These are phyloP conservation scores for Geopyxis carbonaria DNA, from an alignment of 495 filamentous ascomycete genomes.

Conservation along the genomic window DNA sequence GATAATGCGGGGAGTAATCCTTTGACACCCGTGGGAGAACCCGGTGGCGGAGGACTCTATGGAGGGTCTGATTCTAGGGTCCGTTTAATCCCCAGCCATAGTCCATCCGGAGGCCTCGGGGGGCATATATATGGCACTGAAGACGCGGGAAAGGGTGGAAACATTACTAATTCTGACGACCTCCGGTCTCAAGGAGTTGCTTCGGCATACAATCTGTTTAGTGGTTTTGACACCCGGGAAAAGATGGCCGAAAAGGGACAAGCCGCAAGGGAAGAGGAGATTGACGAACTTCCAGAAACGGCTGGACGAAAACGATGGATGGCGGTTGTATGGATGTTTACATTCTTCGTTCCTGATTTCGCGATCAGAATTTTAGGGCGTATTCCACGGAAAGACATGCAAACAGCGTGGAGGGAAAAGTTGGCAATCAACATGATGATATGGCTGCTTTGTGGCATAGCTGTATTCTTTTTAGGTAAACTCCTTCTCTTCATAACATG, in stretches of 20 bases:
- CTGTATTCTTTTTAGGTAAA: slow-evolving; percentile 52
- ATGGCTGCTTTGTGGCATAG: slow-evolving; percentile 66
- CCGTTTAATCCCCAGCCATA: slow-evolving; percentile 31
- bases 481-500: background rate
- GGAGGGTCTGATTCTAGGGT: slow-evolving; percentile 29
- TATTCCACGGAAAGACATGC: slow-evolving; percentile 87
- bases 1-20: slow-evolving; percentile 11
- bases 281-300: slow-evolving; percentile 64
- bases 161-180: slow-evolving; percentile 77
- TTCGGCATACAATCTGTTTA: slow-evolving; percentile 90
- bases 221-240: slow-evolving; percentile 79
- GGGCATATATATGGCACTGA: slow-evolving; percentile 24
- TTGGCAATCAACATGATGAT: slow-evolving; percentile 96
- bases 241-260: slow-evolving; percentile 93
- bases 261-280: slow-evolving; percentile 73
- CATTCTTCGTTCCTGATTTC: slow-evolving; percentile 77
- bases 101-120: slow-evolving; percentile 15
- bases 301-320: slow-evolving; percentile 85
- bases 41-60: slow-evolving; percentile 12
- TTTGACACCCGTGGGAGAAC: slow-evolving; percentile 23
- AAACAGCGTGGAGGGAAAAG: slow-evolving; percentile 90
- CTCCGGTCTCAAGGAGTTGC: slow-evolving; percentile 75
- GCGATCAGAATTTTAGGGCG: slow-evolving; percentile 58
- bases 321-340: slow-evolving; percentile 66
- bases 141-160: slow-evolving; percentile 35